Evolutionary conservation across 2,329 filamentous ascomycete genomes (phyloP).

Genomic region (Zasmidium angulare): DNA sequence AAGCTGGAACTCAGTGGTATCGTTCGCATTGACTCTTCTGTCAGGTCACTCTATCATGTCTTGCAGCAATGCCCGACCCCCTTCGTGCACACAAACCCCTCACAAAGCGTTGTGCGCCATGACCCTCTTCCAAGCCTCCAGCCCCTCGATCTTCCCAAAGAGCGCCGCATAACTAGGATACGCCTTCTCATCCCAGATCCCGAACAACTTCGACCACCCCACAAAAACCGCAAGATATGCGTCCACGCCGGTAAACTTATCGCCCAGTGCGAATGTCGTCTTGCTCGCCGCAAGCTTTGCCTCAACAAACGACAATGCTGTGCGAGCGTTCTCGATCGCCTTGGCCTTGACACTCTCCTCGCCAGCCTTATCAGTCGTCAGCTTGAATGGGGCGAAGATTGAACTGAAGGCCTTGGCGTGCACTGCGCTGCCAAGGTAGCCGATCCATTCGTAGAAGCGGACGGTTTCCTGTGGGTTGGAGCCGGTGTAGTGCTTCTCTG

Average conservation of each 20-base stretch:
- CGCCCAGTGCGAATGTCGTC: conserved; percentile 31
- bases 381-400: conserved; percentile 29
- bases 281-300: conserved; percentile 18
- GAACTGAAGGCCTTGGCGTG: conserved; percentile 33
- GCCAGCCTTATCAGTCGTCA: conserved; percentile 23
- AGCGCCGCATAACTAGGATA: not conserved
- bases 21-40: too few relatives aligned
- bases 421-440: conserved; percentile 36
- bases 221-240: conserved; percentile 36
- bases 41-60: too few relatives aligned
- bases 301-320: conserved; percentile 31
- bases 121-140: not conserved
- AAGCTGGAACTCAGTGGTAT: too few relatives aligned
- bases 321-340: conserved; percentile 2
- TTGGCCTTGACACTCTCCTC: conserved; percentile 16
- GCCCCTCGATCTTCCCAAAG: not conserved
- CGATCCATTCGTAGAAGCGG: conserved; percentile 39
- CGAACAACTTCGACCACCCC: conserved; percentile 29
- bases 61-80: too few relatives aligned
- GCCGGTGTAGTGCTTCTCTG: conserved; percentile 31
- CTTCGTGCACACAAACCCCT: too few relatives aligned
- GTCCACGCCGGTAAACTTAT: conserved; percentile 37
- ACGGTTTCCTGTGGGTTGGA: conserved; percentile 31
- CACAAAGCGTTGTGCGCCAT: not conserved
- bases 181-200: conserved; percentile 4